Evolutionary conservation across 257 asterid genomes (phyloP).

Genomic region (Ophiorrhiza pumila): DNA sequence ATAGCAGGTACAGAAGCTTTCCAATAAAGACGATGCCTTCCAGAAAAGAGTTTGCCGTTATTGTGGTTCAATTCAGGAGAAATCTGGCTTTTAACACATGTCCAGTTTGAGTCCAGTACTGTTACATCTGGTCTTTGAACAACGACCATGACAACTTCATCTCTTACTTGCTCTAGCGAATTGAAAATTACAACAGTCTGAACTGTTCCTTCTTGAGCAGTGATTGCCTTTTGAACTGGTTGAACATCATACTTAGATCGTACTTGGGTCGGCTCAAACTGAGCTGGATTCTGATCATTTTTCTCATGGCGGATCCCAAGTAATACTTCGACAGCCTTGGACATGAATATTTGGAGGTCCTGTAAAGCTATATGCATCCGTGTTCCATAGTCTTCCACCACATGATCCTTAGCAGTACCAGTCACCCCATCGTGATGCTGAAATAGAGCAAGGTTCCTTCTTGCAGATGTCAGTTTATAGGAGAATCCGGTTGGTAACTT

Average conservation of each 20-base stretch:
- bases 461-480: conserved; percentile 83
- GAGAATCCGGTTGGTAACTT: conserved; percentile 79
- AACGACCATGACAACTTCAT: conserved; percentile 81
- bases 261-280: conserved; percentile 78
- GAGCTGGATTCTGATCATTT: conserved; percentile 74
- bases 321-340: conserved; percentile 81
- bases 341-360: conserved; percentile 82
- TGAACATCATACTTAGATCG: conserved; percentile 80
- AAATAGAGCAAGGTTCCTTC: conserved; percentile 86
- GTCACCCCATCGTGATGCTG: conserved; percentile 99
- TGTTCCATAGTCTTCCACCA: conserved; percentile 84
- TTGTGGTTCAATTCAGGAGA: conserved; percentile 76
- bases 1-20: conserved; percentile 79
- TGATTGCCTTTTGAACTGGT: conserved; percentile 61
- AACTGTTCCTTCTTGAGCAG: conserved; percentile 79
- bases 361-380: conserved; percentile 88
- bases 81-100: conserved; percentile 93
- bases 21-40: conserved; percentile 91
- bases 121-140: conserved; percentile 92
- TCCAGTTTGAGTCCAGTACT: conserved; percentile 92
- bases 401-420: conserved; percentile 95
- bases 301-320: conserved; percentile 83
- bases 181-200: conserved; percentile 84
- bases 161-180: conserved; percentile 77
- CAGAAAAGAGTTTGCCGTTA: conserved; percentile 50